Evolutionary conservation across 257 asterid genomes (phyloP).

Genomic region (Plectranthus barbatus): DNA sequence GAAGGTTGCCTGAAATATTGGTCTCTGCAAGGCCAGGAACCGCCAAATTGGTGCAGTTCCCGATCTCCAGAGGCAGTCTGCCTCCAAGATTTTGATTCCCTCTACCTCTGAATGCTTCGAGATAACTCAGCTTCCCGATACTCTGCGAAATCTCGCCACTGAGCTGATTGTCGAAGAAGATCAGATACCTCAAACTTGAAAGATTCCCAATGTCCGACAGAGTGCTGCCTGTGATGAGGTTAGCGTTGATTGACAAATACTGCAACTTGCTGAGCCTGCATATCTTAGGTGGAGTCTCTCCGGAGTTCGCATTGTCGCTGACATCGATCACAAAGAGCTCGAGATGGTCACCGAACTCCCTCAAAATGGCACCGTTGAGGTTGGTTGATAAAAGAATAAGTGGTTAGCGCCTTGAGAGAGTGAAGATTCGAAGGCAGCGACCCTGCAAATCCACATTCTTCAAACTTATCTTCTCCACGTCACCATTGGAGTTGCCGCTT

Average conservation of each 20-base stretch:
- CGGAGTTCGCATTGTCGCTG: conserved; percentile 63
- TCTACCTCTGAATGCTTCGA: conserved; percentile 69
- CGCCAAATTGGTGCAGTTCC: conserved; percentile 61
- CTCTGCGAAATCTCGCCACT: conserved; percentile 65
- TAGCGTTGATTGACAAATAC: conserved; percentile 42
- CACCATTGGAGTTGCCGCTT: conserved; percentile 46
- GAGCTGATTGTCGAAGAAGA: conserved; percentile 75
- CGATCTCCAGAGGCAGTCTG: conserved; percentile 62
- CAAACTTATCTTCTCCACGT: conserved; percentile 46
- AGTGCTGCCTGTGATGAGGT: conserved; percentile 48
- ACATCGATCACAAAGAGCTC: conserved; percentile 45
- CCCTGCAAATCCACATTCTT: conserved; percentile 70
- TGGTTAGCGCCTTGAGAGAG: no score
- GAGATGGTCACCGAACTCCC: conserved; percentile 54
- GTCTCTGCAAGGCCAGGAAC: conserved; percentile 83
- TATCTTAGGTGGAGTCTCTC: conserved; percentile 63
- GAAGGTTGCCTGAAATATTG: conserved; percentile 64
- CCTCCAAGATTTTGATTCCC: conserved; percentile 86
- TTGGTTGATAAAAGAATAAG: conserved; percentile 68
- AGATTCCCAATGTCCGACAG: conserved; percentile 62
- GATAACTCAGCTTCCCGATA: conserved; percentile 50
- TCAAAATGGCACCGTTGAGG: conserved; percentile 71
- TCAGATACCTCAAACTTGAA: conserved; percentile 34
- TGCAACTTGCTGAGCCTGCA: conserved; percentile 52
- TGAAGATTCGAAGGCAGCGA: no score